Percentiles rank a stretch among this genome's conserved stretches.
phyloP scores from a whole-genome alignment of 2,329 filamentous ascomycete genomes.

The Talaromyces sp. region DNA sequence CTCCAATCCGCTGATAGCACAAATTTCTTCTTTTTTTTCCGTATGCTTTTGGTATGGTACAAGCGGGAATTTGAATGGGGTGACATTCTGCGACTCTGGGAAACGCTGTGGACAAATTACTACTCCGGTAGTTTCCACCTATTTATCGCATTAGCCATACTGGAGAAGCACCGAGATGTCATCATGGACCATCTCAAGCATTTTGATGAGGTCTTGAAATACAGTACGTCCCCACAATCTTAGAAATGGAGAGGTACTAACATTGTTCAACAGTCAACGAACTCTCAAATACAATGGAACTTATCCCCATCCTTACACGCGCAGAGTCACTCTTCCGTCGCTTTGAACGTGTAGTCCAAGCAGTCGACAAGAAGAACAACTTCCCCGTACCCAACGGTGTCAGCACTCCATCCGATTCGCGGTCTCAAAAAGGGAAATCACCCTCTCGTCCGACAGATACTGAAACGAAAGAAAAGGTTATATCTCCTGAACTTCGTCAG shows the following conservation, averaged over 20 bases:
- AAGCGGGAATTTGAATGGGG: slow-evolving; percentile 93
- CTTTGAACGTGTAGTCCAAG: slow-evolving; percentile 84
- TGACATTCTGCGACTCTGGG: slow-evolving; percentile 86
- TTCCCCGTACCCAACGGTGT: slow-evolving; percentile 62
- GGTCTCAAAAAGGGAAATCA: slow-evolving; percentile 34
- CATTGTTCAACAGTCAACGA: slow-evolving; percentile 69
- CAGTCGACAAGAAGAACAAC: slow-evolving; percentile 85
- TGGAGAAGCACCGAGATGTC: slow-evolving; percentile 93
- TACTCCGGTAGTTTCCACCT: slow-evolving; percentile 86
- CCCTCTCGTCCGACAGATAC: slow-evolving; percentile 23
- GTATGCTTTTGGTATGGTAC: slow-evolving; percentile 98
- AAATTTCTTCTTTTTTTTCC: slow-evolving; percentile 99
- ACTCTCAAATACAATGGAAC: slow-evolving; percentile 86
- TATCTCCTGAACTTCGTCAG: slow-evolving; percentile 61
- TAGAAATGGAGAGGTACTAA: background rate
- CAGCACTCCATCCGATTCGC: slow-evolving; percentile 37
- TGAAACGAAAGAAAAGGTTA: slow-evolving; percentile 48
- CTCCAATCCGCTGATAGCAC: slow-evolving; percentile 88
- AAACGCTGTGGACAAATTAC: slow-evolving; percentile 90
- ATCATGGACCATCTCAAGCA: slow-evolving; percentile 92
- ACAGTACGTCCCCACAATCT: slow-evolving; percentile 58
- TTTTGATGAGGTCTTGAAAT: slow-evolving; percentile 97
- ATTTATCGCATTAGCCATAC: slow-evolving; percentile 86
- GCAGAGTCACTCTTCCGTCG: slow-evolving; percentile 85
- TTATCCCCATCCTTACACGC: slow-evolving; percentile 78